phyloP scores from a whole-genome alignment of 2,329 filamentous ascomycete species.

The Trematosphaeria pertusa region DNA sequence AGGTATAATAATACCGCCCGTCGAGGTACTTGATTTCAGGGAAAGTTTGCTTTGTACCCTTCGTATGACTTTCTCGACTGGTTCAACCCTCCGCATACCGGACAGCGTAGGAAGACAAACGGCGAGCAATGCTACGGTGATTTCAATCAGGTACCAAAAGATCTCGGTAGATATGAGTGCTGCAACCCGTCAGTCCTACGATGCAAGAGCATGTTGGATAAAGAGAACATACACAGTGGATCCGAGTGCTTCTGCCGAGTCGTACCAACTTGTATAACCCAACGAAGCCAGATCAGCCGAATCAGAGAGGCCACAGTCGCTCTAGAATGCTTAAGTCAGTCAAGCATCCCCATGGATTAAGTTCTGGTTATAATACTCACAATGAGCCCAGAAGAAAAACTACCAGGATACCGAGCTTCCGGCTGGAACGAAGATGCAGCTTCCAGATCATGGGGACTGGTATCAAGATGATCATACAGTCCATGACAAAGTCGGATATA shows the following conservation, averaged over 20 bases:
- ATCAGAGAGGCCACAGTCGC: neutral
- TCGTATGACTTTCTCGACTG: constrained; percentile 6
- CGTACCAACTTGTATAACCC: neutral
- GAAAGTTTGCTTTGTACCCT: constrained; percentile 8
- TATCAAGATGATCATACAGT: constrained; percentile 5
- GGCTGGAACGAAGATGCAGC: neutral
- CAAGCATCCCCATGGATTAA: neutral
- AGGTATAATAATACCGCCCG: no score
- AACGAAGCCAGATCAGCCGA: neutral
- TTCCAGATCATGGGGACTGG: neutral
- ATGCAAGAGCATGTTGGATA: neutral
- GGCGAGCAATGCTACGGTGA: constrained; percentile 4
- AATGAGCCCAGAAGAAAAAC: constrained; percentile 4
- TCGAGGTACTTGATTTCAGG: neutral
- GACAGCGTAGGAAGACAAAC: constrained; percentile 10
- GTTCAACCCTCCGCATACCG: neutral
- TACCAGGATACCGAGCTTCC: constrained; percentile 1
- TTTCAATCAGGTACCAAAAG: constrained; percentile 12
- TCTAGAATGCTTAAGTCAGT: neutral
- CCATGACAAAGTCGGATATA: constrained; percentile 5
- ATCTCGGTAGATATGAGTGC: constrained; percentile 10
- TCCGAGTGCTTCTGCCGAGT: neutral
- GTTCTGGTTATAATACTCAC: neutral
- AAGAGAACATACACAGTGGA: constrained; percentile 3
- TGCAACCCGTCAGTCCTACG: neutral